Evolutionary conservation across 768 basidiomycete species (phyloP).

Genomic region (Suillus variegatus): DNA sequence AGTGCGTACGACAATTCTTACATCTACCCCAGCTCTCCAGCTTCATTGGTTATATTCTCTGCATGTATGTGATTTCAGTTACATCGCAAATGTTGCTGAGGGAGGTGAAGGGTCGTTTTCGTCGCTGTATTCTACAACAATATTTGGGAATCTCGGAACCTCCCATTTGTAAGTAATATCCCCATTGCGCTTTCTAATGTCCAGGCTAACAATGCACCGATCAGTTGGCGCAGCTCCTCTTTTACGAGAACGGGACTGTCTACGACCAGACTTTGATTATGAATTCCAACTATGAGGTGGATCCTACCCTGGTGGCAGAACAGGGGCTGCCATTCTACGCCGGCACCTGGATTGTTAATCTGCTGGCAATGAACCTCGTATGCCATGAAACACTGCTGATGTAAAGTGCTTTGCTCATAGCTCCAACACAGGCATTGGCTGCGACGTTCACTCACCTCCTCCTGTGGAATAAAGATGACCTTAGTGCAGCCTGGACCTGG

Average conservation of each 20-base stretch:
- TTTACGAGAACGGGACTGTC: conserved; percentile 50
- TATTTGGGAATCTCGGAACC: conserved; percentile 56
- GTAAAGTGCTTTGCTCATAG: conserved; percentile 18
- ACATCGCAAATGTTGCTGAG: not conserved
- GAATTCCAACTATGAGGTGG: conserved; percentile 51
- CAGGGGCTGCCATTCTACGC: conserved; percentile 38
- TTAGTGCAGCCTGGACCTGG: conserved; percentile 50
- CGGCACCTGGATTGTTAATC: conserved; percentile 23
- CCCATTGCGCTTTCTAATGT: conserved; percentile 10
- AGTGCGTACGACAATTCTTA: not conserved
- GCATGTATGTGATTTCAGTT: conserved; percentile 38
- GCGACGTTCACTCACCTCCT: conserved; percentile 53
- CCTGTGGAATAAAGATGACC: conserved; percentile 55
- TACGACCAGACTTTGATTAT: conserved; percentile 58
- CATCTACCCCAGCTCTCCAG: conserved; percentile 36
- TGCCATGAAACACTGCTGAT: not conserved
- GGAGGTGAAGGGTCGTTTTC: conserved; percentile 29
- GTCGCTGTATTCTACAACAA: conserved; percentile 45
- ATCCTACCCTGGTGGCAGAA: conserved; percentile 46
- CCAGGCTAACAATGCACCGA: not conserved
- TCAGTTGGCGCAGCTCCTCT: conserved; percentile 39
- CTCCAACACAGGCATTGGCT: conserved; percentile 43
- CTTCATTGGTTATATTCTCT: conserved; percentile 50
- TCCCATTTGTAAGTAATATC: conserved; percentile 49
- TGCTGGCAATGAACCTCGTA: conserved; percentile 19